Evolutionary conservation across 805 yeast species (phyloP), one percentile per base, ranked within the genome.

Genomic region (Scheffersomyces stipitis): DNA sequence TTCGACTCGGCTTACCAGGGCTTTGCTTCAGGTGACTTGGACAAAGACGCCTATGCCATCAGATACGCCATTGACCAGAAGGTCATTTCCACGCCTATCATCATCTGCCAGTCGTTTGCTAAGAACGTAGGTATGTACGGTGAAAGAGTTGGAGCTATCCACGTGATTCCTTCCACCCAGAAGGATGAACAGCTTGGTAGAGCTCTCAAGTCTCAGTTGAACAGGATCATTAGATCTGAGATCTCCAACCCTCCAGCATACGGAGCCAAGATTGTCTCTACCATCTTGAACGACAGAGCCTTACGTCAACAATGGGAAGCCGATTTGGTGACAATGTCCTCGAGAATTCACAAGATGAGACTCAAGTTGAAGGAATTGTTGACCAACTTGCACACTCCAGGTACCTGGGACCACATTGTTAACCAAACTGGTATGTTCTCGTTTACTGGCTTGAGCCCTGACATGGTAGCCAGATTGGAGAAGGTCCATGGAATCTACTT

Each of bases 1-100:
- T 90, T 93, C 56, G 99, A 91, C 66, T 80, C 89, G 43, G 98
- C 98, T 15, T 91, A 93, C 73, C 98, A 91, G 69, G 99, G 99
- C 4, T 91, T 91, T 60, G 96, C 98, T 18, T 77, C 90, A 30
- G 98, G 98, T 37, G 80, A 84, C 52, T 75, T 88, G 49, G 82
- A 75, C 46, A 74, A 77, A 42, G 99, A 91, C 54, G 91, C 95
- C 6, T 86, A 77, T 71, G 88, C 97, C 16, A 80, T 84, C 38
- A 73, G 89, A 48, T 66, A 72, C 34, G 89, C 88, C 44, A 71
- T 83, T 35, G 49, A 59, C 41, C 46, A 55, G 37, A 56, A 58
- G 31, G 36, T 41, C 12, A 45, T 66, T 41, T 42, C 50, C 18
- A 45, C 63, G 12, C 90, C 91, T 40, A 63, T 86, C 37, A 54